Percentiles rank a stretch among this genome's conserved stretches.
Conservation (phyloP, 2,329 filamentous ascomycete species). For the Aspergillus phoenicis region DNA sequence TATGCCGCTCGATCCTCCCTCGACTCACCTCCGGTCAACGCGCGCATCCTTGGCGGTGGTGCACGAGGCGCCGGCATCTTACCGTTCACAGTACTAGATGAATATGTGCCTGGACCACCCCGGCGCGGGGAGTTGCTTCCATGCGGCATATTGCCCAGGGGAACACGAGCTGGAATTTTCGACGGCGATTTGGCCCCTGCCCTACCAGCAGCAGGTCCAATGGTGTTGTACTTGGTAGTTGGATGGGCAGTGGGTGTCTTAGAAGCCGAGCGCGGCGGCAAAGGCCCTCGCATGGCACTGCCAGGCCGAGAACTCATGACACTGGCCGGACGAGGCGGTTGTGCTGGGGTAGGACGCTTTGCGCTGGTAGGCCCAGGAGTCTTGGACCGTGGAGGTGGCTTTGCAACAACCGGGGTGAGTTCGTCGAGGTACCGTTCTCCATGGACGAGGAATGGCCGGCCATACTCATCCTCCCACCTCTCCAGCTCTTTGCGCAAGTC, state of each 20-base stretch:
- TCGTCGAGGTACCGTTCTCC: slow-evolving; percentile 88
- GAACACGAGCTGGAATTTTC: slow-evolving; percentile 52
- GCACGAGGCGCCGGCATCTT: slow-evolving; percentile 56
- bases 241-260: slow-evolving; percentile 50
- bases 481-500: slow-evolving; percentile 84
- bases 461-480: slow-evolving; percentile 90
- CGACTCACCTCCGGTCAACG: slow-evolving; percentile 63
- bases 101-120: slow-evolving; percentile 45
- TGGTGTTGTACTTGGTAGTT: slow-evolving; percentile 45
- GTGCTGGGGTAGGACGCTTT: slow-evolving; percentile 18
- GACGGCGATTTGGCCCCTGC: slow-evolving; percentile 49
- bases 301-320: slow-evolving; percentile 30
- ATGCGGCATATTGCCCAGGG: slow-evolving; percentile 50
- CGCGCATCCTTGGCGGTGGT: slow-evolving; percentile 90
- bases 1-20: slow-evolving; percentile 41
- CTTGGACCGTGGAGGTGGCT: slow-evolving; percentile 60
- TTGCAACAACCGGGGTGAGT: slow-evolving; percentile 68
- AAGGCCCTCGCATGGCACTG: slow-evolving; percentile 42
- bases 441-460: slow-evolving; percentile 87
- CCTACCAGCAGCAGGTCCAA: slow-evolving; percentile 26
- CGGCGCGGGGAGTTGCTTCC: slow-evolving; percentile 75
- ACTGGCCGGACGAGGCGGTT: slow-evolving; percentile 36
- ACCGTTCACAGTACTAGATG: slow-evolving; percentile 48
- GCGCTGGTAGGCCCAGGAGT: slow-evolving; percentile 38
- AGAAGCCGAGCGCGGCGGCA: slow-evolving; percentile 47